A percentile compares a stretch with the other conserved stretches of the same genome.
These are phyloP conservation scores for Brassica napus DNA, from an alignment of 345 rosid species.

Conservation along the genomic window Da-Ae NC_063452.1:52508501-52509000, in stretches of 20 bases:
- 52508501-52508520: not conserved
- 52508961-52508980: too few species aligned
- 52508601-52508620: constrained; percentile 2
- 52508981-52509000: too few species aligned
- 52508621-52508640: not conserved
- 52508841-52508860: constrained; percentile 21
- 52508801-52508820: not conserved
- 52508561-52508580: not conserved
- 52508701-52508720: constrained; percentile 31
- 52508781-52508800: constrained; percentile 10
- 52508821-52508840: not conserved
- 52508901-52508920: not conserved
- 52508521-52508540: not conserved
- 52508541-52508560: not conserved
- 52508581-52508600: constrained; percentile 17
- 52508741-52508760: not conserved
- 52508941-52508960: too few species aligned
- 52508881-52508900: not conserved
- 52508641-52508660: not conserved
- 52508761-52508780: constrained; percentile 16
- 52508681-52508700: constrained; percentile 13
- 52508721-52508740: constrained; percentile 16
- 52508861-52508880: constrained; percentile 8
- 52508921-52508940: too few species aligned
- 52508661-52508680: not conserved